phyloP scores from a whole-genome alignment of 148 eudicot genomes.

The Persicaria maculosa region DNA sequence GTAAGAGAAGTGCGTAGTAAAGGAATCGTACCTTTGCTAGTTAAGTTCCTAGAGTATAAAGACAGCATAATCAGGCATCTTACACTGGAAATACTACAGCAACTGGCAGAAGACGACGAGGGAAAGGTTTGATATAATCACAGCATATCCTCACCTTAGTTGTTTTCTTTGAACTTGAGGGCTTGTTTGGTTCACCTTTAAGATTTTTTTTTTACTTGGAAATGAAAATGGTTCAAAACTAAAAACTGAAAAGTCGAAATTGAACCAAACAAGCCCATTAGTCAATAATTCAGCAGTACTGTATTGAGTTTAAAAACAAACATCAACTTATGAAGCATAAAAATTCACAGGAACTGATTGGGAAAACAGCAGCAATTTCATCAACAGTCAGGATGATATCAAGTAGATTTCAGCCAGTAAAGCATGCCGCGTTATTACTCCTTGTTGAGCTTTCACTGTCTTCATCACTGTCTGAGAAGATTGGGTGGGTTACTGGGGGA shows the following conservation, averaged over 20 bases:
- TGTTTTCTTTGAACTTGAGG: neutral
- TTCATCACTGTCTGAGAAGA: constrained; percentile 24
- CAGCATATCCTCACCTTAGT: neutral
- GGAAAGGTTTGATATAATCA: constrained; percentile 49
- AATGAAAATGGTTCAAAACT: neutral
- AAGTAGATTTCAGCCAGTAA: constrained; percentile 53
- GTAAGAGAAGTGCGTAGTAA: constrained; percentile 29
- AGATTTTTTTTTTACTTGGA: neutral
- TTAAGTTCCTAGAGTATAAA: constrained; percentile 41
- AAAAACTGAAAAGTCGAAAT: too few species aligned
- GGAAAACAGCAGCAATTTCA: constrained; percentile 37
- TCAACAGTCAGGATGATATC: constrained; percentile 51
- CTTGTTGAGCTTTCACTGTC: constrained; percentile 56
- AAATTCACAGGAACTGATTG: constrained; percentile 46
- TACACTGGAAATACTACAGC: constrained; percentile 42
- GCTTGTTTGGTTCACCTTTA: neutral
- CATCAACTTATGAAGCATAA: neutral
- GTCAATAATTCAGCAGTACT: too few species aligned
- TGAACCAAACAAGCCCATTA: too few species aligned
- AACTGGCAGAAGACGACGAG: constrained; percentile 44
- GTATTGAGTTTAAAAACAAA: too few species aligned
- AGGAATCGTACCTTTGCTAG: constrained; percentile 64
- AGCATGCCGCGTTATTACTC: constrained; percentile 53
- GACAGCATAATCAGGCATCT: constrained; percentile 45
- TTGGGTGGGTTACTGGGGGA: constrained; percentile 14